Percentiles rank a stretch among this genome's conserved stretches.
These are phyloP conservation scores for Boletellus ananiceps DNA, from an alignment of 768 basidiomycete species.

Conservation along the genomic window DNA sequence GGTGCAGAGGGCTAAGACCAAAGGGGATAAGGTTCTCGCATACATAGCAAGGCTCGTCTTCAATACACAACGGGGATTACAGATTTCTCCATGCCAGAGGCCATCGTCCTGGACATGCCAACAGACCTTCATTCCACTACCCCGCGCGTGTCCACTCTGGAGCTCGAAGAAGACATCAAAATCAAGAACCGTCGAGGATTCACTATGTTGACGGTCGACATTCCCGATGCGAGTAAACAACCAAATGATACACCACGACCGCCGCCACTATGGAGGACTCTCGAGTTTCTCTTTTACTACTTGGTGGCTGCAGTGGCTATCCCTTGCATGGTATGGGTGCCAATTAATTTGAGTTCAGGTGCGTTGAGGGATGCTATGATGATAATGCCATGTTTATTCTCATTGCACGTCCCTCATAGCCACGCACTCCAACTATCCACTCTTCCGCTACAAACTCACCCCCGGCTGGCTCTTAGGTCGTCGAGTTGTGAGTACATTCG, in stretches of 20 bases:
- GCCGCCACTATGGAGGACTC: slow-evolving; percentile 67
- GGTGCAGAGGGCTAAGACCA: slow-evolving; percentile 4
- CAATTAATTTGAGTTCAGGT: slow-evolving; percentile 71
- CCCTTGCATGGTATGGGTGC: slow-evolving; percentile 73
- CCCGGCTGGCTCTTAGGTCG: slow-evolving; percentile 82
- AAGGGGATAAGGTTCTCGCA: slow-evolving; percentile 13
- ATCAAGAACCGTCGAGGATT: slow-evolving; percentile 28
- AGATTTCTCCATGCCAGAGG: slow-evolving; percentile 34
- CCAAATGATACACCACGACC: slow-evolving; percentile 26
- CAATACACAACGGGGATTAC: too few relatives aligned
- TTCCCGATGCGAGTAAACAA: slow-evolving; percentile 40
- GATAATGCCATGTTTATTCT: background rate
- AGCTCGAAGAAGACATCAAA: slow-evolving; percentile 11
- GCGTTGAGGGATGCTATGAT: slow-evolving; percentile 33
- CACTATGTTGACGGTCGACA: slow-evolving; percentile 50
- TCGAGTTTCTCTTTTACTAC: slow-evolving; percentile 79
- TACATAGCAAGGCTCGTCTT: too few relatives aligned
- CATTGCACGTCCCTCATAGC: slow-evolving; percentile 37
- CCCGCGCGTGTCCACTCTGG: slow-evolving; percentile 9
- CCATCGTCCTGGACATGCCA: slow-evolving; percentile 32
- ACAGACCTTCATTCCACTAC: slow-evolving; percentile 28
- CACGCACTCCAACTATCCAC: slow-evolving; percentile 67
- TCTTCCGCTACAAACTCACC: slow-evolving; percentile 55
- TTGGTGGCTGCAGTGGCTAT: slow-evolving; percentile 55
- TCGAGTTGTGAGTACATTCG: slow-evolving; percentile 54